Evolutionary conservation across 176 grass and related monocot genomes (phyloP).

Genomic region (Musa schizocarpa): DNA sequence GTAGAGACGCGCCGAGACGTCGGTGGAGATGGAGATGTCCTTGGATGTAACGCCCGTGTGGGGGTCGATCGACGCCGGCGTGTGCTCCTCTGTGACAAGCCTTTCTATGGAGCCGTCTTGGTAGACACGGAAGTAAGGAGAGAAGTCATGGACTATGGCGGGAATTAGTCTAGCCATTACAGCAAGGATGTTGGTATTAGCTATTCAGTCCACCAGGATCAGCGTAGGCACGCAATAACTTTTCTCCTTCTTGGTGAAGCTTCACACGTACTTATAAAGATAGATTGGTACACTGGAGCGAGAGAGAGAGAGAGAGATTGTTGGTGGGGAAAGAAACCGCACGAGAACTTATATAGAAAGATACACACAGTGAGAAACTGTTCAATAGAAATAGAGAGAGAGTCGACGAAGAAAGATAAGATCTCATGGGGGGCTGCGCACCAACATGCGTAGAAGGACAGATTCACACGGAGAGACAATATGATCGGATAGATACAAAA

Average conservation of each 20-base stretch:
- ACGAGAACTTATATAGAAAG: no score
- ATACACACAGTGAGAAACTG: no score
- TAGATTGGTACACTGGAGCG: neutral
- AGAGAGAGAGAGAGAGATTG: neutral
- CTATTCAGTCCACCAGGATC: no score
- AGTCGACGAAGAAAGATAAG: no score
- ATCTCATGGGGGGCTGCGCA: no score
- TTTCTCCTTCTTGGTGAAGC: no score
- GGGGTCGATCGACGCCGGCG: slow-evolving; percentile 32
- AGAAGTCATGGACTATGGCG: slow-evolving; percentile 35
- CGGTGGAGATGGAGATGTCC: slow-evolving; percentile 34
- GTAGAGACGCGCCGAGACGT: slow-evolving; percentile 52
- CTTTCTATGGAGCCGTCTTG: slow-evolving; percentile 40
- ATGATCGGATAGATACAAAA: no score
- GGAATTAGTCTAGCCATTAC: neutral
- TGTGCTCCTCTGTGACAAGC: slow-evolving; percentile 30
- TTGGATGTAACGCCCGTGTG: slow-evolving; percentile 37
- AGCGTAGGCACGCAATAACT: no score
- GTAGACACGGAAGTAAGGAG: slow-evolving; percentile 50
- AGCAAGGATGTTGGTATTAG: neutral
- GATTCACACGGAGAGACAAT: no score
- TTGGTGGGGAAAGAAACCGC: neutral
- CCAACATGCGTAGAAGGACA: no score
- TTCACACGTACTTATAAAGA: no score
- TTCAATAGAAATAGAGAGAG: no score